These are phyloP conservation scores for Ceratorhiza oryzae-sativae DNA, from an alignment of 1,284 basidiomycete genomes.

Conservation along the genomic window DNA sequence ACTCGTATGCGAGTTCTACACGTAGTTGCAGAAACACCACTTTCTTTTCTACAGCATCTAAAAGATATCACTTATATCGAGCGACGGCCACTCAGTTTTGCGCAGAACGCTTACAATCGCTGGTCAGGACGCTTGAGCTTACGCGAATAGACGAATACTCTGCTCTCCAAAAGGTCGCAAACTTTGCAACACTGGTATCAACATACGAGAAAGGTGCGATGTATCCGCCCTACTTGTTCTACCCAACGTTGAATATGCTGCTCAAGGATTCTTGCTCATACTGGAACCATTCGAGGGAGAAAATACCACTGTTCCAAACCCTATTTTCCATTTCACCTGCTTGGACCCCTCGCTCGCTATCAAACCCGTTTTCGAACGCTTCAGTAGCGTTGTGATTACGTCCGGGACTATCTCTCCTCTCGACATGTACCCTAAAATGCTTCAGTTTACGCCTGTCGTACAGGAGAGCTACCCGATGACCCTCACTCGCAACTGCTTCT, in stretches of 20 bases:
- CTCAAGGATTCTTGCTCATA: slow-evolving; percentile 92
- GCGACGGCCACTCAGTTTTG: slow-evolving; percentile 93
- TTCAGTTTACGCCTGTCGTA: slow-evolving; percentile 96
- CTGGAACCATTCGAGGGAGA: slow-evolving; percentile 99
- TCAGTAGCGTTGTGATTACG: slow-evolving; percentile 98
- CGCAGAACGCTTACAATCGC: slow-evolving; percentile 91
- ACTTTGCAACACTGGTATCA: slow-evolving; percentile 95
- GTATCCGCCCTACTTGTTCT: slow-evolving; percentile 14
- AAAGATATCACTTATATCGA: slow-evolving; percentile 99
- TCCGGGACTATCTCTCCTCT: slow-evolving; percentile 98
- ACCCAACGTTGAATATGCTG: neutral
- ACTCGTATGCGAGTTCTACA: slow-evolving; percentile 98
- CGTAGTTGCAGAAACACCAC: slow-evolving; percentile 98
- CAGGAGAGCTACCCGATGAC: slow-evolving; percentile 99
- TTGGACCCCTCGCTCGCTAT: slow-evolving; percentile 98
- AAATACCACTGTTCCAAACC: slow-evolving; percentile 97
- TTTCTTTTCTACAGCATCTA: slow-evolving; percentile 97
- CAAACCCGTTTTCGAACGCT: slow-evolving; percentile 97
- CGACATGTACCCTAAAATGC: slow-evolving; percentile 99
- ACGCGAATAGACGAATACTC: slow-evolving; percentile 91
- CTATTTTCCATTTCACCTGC: slow-evolving; percentile 98
- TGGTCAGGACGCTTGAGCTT: slow-evolving; percentile 92
- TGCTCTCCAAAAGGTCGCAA: slow-evolving; percentile 93
- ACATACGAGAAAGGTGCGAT: slow-evolving; percentile 93
- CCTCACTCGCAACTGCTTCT: slow-evolving; percentile 92